Base-by-base conservation (phyloP, 2,329 filamentous ascomycete species). In the Colletotrichum sublineola region DNA sequence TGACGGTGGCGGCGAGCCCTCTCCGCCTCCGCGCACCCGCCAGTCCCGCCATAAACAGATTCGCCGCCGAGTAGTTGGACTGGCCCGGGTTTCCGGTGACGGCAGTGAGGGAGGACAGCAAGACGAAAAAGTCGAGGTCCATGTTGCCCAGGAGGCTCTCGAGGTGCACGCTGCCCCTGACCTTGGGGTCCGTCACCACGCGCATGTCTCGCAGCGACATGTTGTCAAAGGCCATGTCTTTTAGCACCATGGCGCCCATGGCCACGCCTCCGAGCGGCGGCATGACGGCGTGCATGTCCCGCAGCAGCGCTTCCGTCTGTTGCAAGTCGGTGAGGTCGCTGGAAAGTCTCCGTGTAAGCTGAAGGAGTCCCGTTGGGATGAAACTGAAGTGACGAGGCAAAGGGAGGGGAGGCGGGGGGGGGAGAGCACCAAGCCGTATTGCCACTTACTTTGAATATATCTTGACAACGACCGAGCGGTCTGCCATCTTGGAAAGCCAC, bases 11-110 rank as follows among this genome's bases (percentile, higher is more conserved):
- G 8, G 80, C 77, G 1, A 84, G 66, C 0, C 84, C 84, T 20
- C 31, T 55, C 38, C 38, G 38, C 38, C 38, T 40, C 38, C 29
- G 52, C 31, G 1, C 81, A 78, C 3, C 71, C 12, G 38, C 38
- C 38, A 40, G 74, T 0, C 81, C 50, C 0, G 80, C 82, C 0
- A 88, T 86, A 2, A 82, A 40, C 38, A 40, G 38, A 40, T 40
- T 40, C 38, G 38, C 85, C 0, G 84, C 83, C 0, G 78, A 75
- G 68, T 89, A 89, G 74, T 82, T 84, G 2, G 80, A 73, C 74
- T 89, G 86, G 24, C 77, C 79, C 6, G 44, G n/a, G 55, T 79
- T 80, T 7, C 82, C 82, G 6, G 75, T 63, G 24, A 80, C 70
- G 15, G 31, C 38, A n/a, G 55, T n/a, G 31, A 38, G 20, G 33